A percentile compares a stretch with the other conserved stretches of the same genome.
Conservation (phyloP, 768 basidiomycete species). For the Mycena kentingensis region DNA sequence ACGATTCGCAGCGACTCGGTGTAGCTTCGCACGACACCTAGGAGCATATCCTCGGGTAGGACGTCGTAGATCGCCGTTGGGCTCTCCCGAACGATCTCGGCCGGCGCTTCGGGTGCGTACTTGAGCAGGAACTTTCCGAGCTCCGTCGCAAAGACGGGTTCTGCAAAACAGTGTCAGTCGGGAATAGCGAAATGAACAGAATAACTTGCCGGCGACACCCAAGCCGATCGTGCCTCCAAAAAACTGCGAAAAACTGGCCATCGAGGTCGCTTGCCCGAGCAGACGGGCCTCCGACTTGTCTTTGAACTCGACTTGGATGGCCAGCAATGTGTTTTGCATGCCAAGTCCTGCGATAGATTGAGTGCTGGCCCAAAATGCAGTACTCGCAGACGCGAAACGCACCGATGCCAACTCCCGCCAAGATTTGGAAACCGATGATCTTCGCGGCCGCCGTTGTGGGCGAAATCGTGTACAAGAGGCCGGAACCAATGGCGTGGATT, state of each 20-base stretch:
- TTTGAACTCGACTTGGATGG: conserved; percentile 22
- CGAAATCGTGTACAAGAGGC: conserved; percentile 12
- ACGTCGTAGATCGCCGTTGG: conserved; percentile 18
- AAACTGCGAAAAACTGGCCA: conserved; percentile 19
- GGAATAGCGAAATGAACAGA: neutral
- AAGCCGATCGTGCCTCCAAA: conserved; percentile 19
- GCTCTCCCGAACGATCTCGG: conserved; percentile 5
- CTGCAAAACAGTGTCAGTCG: conserved; percentile 13
- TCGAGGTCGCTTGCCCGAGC: conserved; percentile 19
- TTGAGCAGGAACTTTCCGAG: conserved; percentile 9
- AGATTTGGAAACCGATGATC: conserved; percentile 21
- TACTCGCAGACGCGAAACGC: no score
- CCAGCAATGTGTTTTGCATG: conserved; percentile 25
- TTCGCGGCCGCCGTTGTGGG: neutral
- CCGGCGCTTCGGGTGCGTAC: conserved; percentile 21
- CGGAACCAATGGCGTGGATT: conserved; percentile 18
- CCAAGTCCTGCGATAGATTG: no score
- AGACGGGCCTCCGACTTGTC: conserved; percentile 1
- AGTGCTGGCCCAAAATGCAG: no score
- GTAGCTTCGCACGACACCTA: conserved; percentile 16
- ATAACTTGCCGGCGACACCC: neutral
- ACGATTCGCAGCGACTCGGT: conserved; percentile 1
- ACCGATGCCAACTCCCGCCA: conserved; percentile 17
- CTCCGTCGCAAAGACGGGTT: conserved; percentile 14
- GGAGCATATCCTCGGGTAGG: conserved; percentile 8